A percentile compares a stretch with the other conserved stretches of the same genome.
Conservation (phyloP, 2,329 filamentous ascomycete species). For the Aaosphaeria arxii region DNA sequence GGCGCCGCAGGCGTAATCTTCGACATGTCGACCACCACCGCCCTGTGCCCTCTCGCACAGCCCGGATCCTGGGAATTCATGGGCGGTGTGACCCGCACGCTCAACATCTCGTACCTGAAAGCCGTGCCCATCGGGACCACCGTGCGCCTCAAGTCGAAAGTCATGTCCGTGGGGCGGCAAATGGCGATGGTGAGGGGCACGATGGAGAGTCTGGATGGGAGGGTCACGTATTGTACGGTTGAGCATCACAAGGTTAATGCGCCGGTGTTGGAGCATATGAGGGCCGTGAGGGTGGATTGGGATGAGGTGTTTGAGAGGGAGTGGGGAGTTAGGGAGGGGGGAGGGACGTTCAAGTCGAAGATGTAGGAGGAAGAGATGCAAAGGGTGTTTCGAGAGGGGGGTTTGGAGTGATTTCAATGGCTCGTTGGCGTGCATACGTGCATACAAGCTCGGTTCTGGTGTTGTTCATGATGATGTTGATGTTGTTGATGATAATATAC, state of each 20-base stretch:
- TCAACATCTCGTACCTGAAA: conserved; percentile 53
- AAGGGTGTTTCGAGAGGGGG: no score
- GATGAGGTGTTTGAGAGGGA: conserved; percentile 43
- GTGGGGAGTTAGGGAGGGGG: conserved; percentile 14
- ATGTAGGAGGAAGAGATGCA: background rate
- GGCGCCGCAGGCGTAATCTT: conserved; percentile 40
- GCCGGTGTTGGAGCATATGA: conserved; percentile 40
- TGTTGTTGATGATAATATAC: background rate
- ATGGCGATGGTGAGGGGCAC: conserved; percentile 52
- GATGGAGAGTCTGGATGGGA: conserved; percentile 50
- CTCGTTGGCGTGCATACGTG: no score
- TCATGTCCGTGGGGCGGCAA: conserved; percentile 47
- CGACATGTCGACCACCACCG: conserved; percentile 46
- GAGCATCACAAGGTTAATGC: conserved; percentile 54
- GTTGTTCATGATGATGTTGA: no score
- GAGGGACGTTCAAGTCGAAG: conserved; percentile 3
- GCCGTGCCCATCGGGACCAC: conserved; percentile 47
- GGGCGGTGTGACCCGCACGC: conserved; percentile 49
- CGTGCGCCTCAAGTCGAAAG: conserved; percentile 42
- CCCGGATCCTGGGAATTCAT: conserved; percentile 54
- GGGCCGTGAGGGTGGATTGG: conserved; percentile 40
- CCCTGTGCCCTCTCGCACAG: conserved; percentile 47
- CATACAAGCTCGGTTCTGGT: no score
- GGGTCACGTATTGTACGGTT: conserved; percentile 47
- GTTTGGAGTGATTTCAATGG: no score